phyloP scores from a whole-genome alignment of 257 asterid species.

The Capsicum rhomboideum region DNA sequence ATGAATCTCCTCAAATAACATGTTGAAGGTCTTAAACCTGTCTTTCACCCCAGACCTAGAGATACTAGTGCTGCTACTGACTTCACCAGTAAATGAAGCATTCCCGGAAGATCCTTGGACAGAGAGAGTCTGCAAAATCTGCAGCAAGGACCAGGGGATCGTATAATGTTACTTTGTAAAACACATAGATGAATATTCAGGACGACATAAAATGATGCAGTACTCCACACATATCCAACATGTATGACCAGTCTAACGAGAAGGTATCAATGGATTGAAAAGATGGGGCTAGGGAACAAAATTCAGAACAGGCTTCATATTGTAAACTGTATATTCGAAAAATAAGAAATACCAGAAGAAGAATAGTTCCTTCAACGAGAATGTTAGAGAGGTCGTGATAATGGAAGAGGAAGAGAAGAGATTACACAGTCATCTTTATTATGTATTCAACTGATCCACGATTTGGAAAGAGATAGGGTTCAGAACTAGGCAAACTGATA shows the following conservation, averaged over 20 bases:
- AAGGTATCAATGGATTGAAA: neutral
- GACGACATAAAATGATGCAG: neutral
- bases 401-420: neutral
- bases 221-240: neutral
- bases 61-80: conserved; percentile 41
- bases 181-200: neutral
- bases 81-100: conserved; percentile 34
- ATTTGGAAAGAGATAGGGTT: neutral
- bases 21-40: conserved; percentile 74
- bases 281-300: neutral
- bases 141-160: conserved; percentile 11
- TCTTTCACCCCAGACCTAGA: conserved; percentile 85
- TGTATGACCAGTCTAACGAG: neutral
- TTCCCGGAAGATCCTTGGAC: conserved; percentile 55
- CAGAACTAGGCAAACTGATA: neutral
- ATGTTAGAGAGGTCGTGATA: neutral
- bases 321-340: neutral
- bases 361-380: neutral
- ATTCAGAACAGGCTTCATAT: neutral
- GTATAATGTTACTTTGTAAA: neutral
- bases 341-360: neutral
- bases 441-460: neutral
- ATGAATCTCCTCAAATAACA: conserved; percentile 87
- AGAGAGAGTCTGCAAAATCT: conserved; percentile 88
- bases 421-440: neutral